Evolutionary conservation across 805 yeast species (phyloP), one percentile per base, ranked within the genome.

Genomic region (Naumovozyma castellii): DNA sequence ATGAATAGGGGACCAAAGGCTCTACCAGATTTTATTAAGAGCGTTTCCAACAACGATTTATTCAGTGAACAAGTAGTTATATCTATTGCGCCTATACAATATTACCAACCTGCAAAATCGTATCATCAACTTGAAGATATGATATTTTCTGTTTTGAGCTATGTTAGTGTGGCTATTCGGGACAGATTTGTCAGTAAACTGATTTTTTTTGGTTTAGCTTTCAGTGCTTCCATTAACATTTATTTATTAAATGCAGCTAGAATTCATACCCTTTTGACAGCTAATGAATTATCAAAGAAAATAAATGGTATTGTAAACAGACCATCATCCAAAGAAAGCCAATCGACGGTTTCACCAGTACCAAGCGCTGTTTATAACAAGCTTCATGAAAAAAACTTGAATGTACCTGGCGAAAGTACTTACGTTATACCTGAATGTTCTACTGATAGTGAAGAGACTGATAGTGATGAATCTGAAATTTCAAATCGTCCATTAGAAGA

Each of bases 181-280:
- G 96, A 88, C 60, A 82, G 80, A 40, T 66, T 85, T 45, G 73
- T 87, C 48, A 78, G 92, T 45, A 88, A 88, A 58, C 74, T 79
- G 46, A 68, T 87, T 38, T 73, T 88, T 34, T 69, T 83, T 45
- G 78, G 77, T 9, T 76, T 88, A 44, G 78, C 82, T 18, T 65
- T 84, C 47, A 83, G 94, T 48, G 73, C 85, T 40, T 78, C 82
- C 4, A 78, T 84, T 47, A 92, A 92, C 59, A 77, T 83, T 37
- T 90, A 88, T 61, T 71, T 92, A 49, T 72, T 90, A 59, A 85
- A 86, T 53, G 92, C 85, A 42, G 82, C 95, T n/a, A 74, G 84
- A 59, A 69, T 72, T 39, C 84, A 81, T 50, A 68, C 75, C 6
- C 61, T 59, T 34, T 56, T 61, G 40, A 66, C 63, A 46, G 71